A percentile compares a stretch with the other conserved stretches of the same genome.
These are phyloP conservation scores for Arachis hypogaea DNA, from an alignment of 306 rosid species.

Conservation along the genomic window DNA sequence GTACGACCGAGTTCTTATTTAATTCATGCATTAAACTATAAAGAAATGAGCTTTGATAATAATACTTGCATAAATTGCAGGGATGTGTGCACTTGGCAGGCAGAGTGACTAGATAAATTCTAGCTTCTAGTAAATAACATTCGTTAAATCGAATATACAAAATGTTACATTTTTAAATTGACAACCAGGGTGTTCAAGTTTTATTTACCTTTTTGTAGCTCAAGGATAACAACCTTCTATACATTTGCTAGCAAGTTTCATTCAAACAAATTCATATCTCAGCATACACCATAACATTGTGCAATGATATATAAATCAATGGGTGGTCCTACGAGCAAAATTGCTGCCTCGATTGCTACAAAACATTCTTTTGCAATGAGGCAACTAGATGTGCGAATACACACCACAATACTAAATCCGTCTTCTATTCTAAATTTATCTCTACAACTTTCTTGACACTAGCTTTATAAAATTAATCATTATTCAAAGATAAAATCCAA, in stretches of 20 bases:
- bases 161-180: slow-evolving; percentile 9
- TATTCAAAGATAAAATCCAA: neutral
- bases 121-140: slow-evolving; percentile 6
- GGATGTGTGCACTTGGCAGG: slow-evolving; percentile 18
- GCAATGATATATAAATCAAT: neutral
- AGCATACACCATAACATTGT: neutral
- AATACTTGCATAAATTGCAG: slow-evolving; percentile 13
- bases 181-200: neutral
- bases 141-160: slow-evolving; percentile 13
- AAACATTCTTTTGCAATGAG: neutral
- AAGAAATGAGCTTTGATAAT: slow-evolving; percentile 12
- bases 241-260: neutral
- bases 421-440: slow-evolving; percentile 1
- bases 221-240: slow-evolving; percentile 10
- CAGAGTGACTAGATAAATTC: slow-evolving; percentile 14
- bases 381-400: neutral
- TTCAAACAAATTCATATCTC: neutral
- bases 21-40: slow-evolving; percentile 16
- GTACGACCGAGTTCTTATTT: neutral
- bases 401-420: neutral
- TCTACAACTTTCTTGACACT: neutral
- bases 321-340: neutral
- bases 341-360: neutral
- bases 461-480: slow-evolving; percentile 11
- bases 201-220: slow-evolving; percentile 3